Evolutionary conservation across 2,329 filamentous ascomycete species (phyloP), one percentile per base, ranked within the genome.

Genomic region (Penicillium sp.): DNA sequence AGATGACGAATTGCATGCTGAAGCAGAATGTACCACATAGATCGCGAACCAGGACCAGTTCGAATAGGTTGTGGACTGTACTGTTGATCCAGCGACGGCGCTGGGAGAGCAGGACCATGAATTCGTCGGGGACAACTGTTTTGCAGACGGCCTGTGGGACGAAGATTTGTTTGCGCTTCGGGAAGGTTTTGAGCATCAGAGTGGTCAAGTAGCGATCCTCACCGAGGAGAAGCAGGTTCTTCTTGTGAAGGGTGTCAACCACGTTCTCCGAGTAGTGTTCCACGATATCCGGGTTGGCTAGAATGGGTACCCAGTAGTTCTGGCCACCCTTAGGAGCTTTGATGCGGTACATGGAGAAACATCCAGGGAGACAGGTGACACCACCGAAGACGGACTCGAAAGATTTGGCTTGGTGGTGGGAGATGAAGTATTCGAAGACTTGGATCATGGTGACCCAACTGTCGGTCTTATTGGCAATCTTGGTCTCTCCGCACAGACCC

Each of bases 311-410:
- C 95, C 95, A 99, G 79, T 98, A 99, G 80, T 99, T 98, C 74
- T 98, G 92, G 26, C 90, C 93, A 63, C 95, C 95, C 80, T 99
- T 99, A 59, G 95, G 96, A 29, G 95, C 90, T 79, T 99, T 99
- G 85, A 99, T 98, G 70, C 95, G 90, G 81, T 99, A 99, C 96
- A 99, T 99, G 83, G 92, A 97, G 87, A 99, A 99, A 82, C 95
- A 99, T 63, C 95, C 95, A 16, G 95, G 95, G 66, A 99, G 82
- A 83, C 95, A 99, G 63, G 95, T 99, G 59, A 99, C 95, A 89
- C 95, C 95, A 78, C 95, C 95, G 76, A 99, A 99, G 64, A 97
- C 90, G 1, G 93, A 97, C 76, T 99, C 95, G 77, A 99, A 99
- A 4, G 93, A 92, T 78, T 99, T 99, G 70, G 93, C 86, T 68